Evolutionary conservation across 2,329 filamentous ascomycete species (phyloP).

Genomic region (Colletotrichum australisinense): DNA sequence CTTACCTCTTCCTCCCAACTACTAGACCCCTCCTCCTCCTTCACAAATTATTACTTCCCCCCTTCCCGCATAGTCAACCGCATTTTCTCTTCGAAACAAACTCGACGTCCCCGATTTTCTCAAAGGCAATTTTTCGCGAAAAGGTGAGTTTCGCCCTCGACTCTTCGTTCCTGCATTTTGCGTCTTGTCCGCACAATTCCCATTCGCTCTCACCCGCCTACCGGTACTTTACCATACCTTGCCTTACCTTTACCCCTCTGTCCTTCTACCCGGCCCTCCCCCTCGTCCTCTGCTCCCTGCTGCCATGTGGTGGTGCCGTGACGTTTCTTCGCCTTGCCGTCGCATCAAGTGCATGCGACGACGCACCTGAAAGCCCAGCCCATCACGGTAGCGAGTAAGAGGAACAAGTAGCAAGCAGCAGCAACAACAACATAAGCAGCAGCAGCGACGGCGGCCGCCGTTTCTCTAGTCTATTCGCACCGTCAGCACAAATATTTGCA

Average conservation of each 20-base stretch:
- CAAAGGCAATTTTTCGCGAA: slow-evolving; percentile 30
- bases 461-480: not conserved
- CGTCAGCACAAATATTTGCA: not conserved
- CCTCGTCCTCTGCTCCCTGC: slow-evolving; percentile 5
- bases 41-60: slow-evolving; percentile 32
- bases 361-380: not conserved
- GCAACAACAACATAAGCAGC: not conserved
- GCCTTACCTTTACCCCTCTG: not conserved
- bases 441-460: not conserved
- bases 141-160: slow-evolving; percentile 29
- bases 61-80: slow-evolving; percentile 11
- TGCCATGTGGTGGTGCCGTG: slow-evolving; percentile 4
- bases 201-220: not conserved
- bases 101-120: slow-evolving; percentile 7
- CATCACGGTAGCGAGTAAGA: not conserved
- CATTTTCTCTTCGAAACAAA: slow-evolving; percentile 26
- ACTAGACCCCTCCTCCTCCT: slow-evolving; percentile 33
- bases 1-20: not conserved
- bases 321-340: not conserved
- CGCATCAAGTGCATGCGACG: slow-evolving; percentile 7
- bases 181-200: not conserved
- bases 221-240: not conserved
- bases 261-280: not conserved
- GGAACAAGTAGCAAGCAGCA: not conserved
- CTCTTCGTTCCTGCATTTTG: slow-evolving; percentile 18